phyloP scores from a whole-genome alignment of 805 yeast genomes.

The Dipodascus geniculatus region DNA sequence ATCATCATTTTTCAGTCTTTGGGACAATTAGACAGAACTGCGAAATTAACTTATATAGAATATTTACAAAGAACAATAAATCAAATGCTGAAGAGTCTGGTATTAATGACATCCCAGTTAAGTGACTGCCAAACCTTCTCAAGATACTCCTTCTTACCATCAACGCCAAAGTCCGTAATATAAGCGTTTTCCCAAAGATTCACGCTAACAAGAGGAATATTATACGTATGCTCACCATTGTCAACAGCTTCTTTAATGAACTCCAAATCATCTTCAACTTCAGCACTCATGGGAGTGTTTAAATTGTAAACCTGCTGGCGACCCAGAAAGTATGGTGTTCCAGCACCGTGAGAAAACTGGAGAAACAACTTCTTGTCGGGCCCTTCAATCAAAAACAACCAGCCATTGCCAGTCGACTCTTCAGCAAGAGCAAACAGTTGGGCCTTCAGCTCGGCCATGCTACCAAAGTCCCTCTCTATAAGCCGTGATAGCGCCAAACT shows the following conservation, averaged over 20 bases:
- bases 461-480: conserved; percentile 57
- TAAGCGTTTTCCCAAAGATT: conserved; percentile 87
- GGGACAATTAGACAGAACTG: background rate
- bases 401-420: conserved; percentile 79
- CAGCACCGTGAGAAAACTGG: conserved; percentile 80
- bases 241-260: conserved; percentile 31
- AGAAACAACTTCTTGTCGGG: conserved; percentile 40
- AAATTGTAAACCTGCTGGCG: conserved; percentile 61
- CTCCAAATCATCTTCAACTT: conserved; percentile 37
- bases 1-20: too few relatives aligned
- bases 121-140: conserved; percentile 64
- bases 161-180: conserved; percentile 69
- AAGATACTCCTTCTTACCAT: conserved; percentile 60
- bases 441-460: conserved; percentile 62
- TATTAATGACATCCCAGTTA: conserved; percentile 53
- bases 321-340: conserved; percentile 58
- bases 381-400: conserved; percentile 75
- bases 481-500: conserved; percentile 23
- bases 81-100: conserved; percentile 1
- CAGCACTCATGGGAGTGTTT: conserved; percentile 53
- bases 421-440: conserved; percentile 57
- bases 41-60: background rate
- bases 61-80: background rate
- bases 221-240: conserved; percentile 19
- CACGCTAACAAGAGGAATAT: conserved; percentile 61